Evolutionary conservation across 345 rosid species (phyloP).

Genomic region (Sonneratia caseolaris): DNA sequence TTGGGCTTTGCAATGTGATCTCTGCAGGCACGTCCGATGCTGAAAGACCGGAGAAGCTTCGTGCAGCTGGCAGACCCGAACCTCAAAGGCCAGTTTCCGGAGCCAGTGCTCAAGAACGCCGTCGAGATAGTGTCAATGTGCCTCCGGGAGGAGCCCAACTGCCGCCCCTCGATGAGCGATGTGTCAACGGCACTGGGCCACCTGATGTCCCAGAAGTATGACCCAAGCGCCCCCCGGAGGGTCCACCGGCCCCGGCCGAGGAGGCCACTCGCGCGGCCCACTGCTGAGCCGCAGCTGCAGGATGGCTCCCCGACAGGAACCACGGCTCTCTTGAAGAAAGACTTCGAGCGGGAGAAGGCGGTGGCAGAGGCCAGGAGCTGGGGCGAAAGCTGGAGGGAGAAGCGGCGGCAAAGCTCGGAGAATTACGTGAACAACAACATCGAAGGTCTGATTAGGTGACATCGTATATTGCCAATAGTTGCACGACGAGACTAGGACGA

Average conservation of each 20-base stretch:
- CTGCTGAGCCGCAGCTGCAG: background rate
- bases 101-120: conserved; percentile 26
- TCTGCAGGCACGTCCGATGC: conserved; percentile 30
- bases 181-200: conserved; percentile 38
- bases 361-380: conserved; percentile 60
- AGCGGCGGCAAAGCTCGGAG: conserved; percentile 18
- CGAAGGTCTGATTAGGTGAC: conserved; percentile 19
- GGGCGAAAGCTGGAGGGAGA: conserved; percentile 48
- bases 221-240: conserved; percentile 12
- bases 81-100: conserved; percentile 27
- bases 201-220: conserved; percentile 23
- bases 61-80: conserved; percentile 38
- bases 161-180: conserved; percentile 43
- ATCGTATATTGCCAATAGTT: background rate
- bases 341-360: conserved; percentile 33
- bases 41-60: conserved; percentile 14
- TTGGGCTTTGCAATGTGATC: background rate
- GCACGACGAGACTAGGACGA: background rate
- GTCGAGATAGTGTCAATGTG: conserved; percentile 49
- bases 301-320: conserved; percentile 26
- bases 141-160: conserved; percentile 28
- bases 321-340: conserved; percentile 18
- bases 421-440: background rate
- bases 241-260: conserved; percentile 1
- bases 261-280: background rate